Base-by-base conservation (phyloP, 371 early-diverging fungal genomes). In the Dichotomocladium elegans region DNA sequence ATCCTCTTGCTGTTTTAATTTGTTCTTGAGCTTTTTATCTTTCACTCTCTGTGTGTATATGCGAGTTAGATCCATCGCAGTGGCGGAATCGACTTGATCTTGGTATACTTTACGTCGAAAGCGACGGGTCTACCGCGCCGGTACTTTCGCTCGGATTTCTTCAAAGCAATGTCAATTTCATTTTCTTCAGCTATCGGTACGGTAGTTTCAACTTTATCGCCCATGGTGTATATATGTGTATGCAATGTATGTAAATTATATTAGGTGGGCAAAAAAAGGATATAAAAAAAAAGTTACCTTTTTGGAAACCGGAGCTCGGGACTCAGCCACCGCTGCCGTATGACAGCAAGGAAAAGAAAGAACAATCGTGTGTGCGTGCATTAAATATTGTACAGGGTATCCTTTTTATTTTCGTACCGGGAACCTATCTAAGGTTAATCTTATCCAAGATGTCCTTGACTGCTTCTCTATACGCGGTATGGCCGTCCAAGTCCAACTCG, bases 401-500 rank as follows among this genome's bases (percentile, higher is more conserved):
- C 41, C n/a, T 37, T 19, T n/a, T n/a, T n/a, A n/a, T n/a, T n/a
- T n/a, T n/a, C n/a, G n/a, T n/a, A n/a, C n/a, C n/a, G n/a, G n/a
- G n/a, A n/a, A n/a, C n/a, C n/a, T n/a, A n/a, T n/a, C n/a, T n/a
- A n/a, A n/a, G n/a, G n/a, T n/a, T n/a, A 14, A 53, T 27, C 4
- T 14, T 10, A 3, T 19, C 19, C 34, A 53, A 22, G 15, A 53
- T 53, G 15, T 53, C 45, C 19, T 43, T 15, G 8, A 73, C 55
- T n/a, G 70, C 63, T 26, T 72, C 65, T 6, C 69, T 67, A 60
- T 98, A 98, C 28, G 86, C 86, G 31, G 91, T 72, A 64, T 98
- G 98, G 0, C 96, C 94, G 19, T 86, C 84, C 27, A 96, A 76
- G 5, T 87, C 81, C 42, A 93, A 71, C 53, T 87, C 79, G 6